phyloP scores from a whole-genome alignment of 345 rosid genomes.

The Lepidium africanum region DNA sequence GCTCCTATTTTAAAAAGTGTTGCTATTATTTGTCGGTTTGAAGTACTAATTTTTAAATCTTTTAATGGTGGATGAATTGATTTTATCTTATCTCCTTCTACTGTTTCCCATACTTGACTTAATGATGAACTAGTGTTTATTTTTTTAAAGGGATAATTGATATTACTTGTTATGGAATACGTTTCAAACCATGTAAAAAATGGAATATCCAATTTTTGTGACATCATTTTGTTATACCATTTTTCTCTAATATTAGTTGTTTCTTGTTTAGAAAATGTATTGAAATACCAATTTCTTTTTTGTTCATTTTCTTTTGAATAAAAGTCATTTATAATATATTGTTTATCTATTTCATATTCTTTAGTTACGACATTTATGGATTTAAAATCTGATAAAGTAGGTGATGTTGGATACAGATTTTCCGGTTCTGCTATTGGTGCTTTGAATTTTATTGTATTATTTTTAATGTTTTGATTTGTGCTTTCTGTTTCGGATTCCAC shows the following conservation, averaged over 20 bases:
- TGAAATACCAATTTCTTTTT: neutral
- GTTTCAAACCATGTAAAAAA: neutral
- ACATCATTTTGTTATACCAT: neutral
- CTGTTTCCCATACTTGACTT: neutral
- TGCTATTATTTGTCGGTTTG: neutral
- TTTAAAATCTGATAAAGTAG: neutral
- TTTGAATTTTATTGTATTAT: too few species aligned
- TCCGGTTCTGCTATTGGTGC: constrained; percentile 4
- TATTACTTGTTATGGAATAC: neutral
- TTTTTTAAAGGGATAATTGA: neutral
- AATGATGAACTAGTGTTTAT: neutral
- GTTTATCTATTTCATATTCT: neutral
- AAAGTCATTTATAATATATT: neutral
- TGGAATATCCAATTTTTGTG: neutral
- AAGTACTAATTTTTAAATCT: neutral
- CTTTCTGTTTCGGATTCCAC: neutral
- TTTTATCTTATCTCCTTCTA: neutral
- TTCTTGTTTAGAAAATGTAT: neutral
- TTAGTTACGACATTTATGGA: neutral
- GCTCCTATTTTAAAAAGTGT: too few species aligned
- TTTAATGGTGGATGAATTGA: neutral
- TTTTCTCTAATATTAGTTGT: neutral
- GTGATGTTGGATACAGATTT: neutral
- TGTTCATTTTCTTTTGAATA: neutral
- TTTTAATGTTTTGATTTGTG: neutral